Evolutionary conservation across 2,329 filamentous ascomycete species (phyloP), one percentile per base, ranked within the genome.

Genomic region (Dactylellina sp.): DNA sequence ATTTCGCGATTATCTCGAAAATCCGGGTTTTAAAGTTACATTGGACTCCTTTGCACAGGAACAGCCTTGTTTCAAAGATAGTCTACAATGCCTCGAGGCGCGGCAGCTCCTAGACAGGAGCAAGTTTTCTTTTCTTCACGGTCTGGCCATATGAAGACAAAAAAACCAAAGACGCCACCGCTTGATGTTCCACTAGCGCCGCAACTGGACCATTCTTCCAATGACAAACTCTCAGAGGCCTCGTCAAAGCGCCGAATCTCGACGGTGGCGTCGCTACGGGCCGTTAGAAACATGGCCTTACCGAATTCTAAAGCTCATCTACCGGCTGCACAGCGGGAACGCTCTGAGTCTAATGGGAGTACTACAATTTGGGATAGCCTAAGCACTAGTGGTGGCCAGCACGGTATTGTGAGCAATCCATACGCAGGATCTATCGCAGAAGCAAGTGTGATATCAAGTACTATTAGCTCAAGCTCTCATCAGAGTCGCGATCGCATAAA

Each of bases 71-170:
- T 49, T 32, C 49, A 22, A 24, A 9, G 52, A 16, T 32, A 25
- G 22, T 12, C n/a, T 16, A 72, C 44, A 12, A 74, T 74, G 70
- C 24, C 61, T 50, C 70, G 70, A 44, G 70, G 70, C 61, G 70
- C 55, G 16, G 70, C 70, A 7, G 70, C 70, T 74, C 68, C 59
- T 53, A 37, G 47, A 32, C 49, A 75, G 71, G 71, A 75, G 50
- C 57, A 75, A 6, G 71, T 75, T 20, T 75, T 61, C 57, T 75
- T 75, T 24, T 75, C 71, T 37, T 63, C 71, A 25, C 56, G 71
- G 35, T 75, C 71, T 35, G 62, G 63, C 24, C 50, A 70, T 24
- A 44, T 37, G 22, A 75, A 55, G 20, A 70, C 50, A 32, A 75
- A 70, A 49, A 64, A 70, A 32, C 16, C 37, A 12, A 74, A 74